Evolutionary conservation across 495 filamentous ascomycete species (phyloP), one percentile per base, ranked within the genome.

Genomic region (Diplogelasinospora grovesii): DNA sequence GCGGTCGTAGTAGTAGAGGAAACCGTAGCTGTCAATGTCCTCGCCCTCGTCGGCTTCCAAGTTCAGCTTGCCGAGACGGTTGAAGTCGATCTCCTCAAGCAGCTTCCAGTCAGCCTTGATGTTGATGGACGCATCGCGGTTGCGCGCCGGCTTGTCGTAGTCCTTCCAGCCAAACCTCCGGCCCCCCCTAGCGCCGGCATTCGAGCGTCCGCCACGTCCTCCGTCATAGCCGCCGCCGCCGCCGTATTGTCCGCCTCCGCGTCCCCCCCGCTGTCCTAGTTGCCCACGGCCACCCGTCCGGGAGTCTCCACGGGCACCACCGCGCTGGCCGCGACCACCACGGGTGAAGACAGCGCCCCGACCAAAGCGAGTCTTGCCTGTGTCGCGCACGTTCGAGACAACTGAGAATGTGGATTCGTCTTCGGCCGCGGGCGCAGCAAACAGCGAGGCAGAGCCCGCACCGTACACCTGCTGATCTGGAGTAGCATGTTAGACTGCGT

Each of bases 331-430:
- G 37, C 93, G 83, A 22, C 90, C 89, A 40, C 90, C 92, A 43
- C 92, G 78, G 28, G 70, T 65, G 77, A 96, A 95, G 46, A 92
- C 74, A 50, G 89, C 87, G 48, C 92, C 86, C 23, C 89, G 79
- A 22, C 89, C 89, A 54, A 95, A 98, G 51, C 92, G 75, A 5
- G 80, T 75, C 70, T 95, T 92, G 41, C 78, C 71, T 1, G 85
- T 80, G 40, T 88, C 85, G 50, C 89, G 77, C 29, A 79, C 85
- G 68, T 95, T 95, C 61, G 94, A 93, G 49, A 98, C 92, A 23
- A 98, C 87, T 46, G 93, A 97, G 80, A 98, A 98, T 14, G 86
- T 84, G 29, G 85, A 89, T 63, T 98, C 92, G 60, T 98, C 92
- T 66, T 96, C 93, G 54, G 87, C 89, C 22, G 81, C 71, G 52